phyloP scores from a whole-genome alignment of 129 eudicot genomes.

The Kitagawia praeruptora region DNA sequence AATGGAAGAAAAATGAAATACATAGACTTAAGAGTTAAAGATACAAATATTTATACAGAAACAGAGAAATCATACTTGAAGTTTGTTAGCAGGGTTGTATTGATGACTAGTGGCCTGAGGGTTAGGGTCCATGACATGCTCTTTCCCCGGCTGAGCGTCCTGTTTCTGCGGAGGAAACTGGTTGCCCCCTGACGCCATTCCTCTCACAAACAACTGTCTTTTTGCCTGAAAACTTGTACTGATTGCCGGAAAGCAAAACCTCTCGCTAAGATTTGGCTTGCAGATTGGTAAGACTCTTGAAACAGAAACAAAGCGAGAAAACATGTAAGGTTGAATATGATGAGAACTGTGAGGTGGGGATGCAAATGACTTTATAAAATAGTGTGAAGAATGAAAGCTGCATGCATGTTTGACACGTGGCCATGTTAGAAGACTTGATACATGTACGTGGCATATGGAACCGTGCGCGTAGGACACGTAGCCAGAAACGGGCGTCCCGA shows the following conservation, averaged over 20 bases:
- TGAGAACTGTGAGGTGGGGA: not conserved
- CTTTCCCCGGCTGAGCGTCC: not conserved
- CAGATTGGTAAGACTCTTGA: not conserved
- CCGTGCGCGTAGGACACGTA: not conserved
- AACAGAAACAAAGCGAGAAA: not conserved
- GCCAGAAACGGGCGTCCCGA: not conserved
- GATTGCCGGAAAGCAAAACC: not conserved
- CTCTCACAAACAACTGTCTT: not conserved
- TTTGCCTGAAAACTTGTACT: not conserved
- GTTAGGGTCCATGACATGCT: not conserved
- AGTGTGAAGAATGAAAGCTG: not conserved
- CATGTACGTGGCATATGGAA: not conserved
- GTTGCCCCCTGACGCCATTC: not conserved
- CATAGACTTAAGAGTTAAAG: not conserved
- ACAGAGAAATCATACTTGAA: not conserved
- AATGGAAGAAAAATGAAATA: not conserved
- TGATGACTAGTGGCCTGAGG: not conserved
- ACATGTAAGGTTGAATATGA: not conserved
- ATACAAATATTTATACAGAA: not conserved
- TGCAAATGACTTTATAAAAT: not conserved
- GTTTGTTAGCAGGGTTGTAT: constrained; percentile 2
- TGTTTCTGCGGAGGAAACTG: constrained; percentile 6
- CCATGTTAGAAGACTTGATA: not conserved
- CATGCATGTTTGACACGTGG: not conserved
- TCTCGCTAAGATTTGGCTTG: not conserved